Conservation (phyloP, 495 filamentous ascomycete genomes). For the Hypoxylon crocopeplum region DNA sequence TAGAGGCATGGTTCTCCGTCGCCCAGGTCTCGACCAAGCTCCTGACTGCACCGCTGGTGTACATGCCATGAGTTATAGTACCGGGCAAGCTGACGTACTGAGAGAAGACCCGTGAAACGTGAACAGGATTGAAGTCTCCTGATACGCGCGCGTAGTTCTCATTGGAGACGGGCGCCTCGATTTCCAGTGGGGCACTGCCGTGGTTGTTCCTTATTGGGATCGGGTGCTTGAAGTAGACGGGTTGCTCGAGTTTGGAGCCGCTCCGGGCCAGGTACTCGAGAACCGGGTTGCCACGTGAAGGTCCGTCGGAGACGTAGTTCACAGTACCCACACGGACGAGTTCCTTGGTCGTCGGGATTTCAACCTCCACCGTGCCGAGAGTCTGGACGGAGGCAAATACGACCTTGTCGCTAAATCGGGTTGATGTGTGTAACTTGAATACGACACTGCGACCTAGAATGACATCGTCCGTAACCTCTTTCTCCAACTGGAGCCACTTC, state of each 20-base stretch:
- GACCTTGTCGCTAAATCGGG: conserved; percentile 82
- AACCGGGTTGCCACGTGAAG: conserved; percentile 83
- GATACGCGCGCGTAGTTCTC: conserved; percentile 89
- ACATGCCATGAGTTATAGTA: conserved; percentile 92
- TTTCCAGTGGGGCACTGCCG: conserved; percentile 76
- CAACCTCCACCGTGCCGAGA: conserved; percentile 80
- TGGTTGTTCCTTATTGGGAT: conserved; percentile 69
- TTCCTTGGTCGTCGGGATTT: conserved; percentile 80
- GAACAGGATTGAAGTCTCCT: conserved; percentile 89
- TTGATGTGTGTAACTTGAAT: conserved; percentile 80
- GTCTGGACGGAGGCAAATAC: conserved; percentile 84
- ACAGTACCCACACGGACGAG: conserved; percentile 86
- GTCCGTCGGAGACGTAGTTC: conserved; percentile 73
- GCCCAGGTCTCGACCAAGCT: conserved; percentile 90
- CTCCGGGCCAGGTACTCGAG: conserved; percentile 84
- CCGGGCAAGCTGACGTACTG: conserved; percentile 83
- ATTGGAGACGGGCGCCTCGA: conserved; percentile 82
- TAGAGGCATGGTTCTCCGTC: conserved; percentile 88
- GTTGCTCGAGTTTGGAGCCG: conserved; percentile 84
- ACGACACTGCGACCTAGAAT: conserved; percentile 80
- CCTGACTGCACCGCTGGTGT: conserved; percentile 85
- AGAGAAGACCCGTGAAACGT: conserved; percentile 84
- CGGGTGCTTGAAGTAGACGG: conserved; percentile 83
- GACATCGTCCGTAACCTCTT: conserved; percentile 69
- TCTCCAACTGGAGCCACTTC: conserved; percentile 79